Percentiles rank a stretch among this genome's conserved stretches.
phyloP scores from a whole-genome alignment of 768 basidiomycete species.

The Hygrophorus russula region DNA sequence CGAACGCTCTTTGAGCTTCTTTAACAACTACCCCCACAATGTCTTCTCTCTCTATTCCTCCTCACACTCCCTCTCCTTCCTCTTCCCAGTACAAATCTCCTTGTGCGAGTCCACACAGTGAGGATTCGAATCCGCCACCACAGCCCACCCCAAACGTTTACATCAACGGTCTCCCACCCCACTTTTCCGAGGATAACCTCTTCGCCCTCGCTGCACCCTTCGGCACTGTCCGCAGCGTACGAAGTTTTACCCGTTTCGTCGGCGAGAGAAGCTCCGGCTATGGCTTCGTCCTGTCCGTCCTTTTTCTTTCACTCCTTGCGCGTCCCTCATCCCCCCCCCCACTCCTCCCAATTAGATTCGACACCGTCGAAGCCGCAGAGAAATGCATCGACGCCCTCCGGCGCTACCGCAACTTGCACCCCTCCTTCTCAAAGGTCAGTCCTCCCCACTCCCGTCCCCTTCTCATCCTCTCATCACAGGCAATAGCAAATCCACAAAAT shows the following conservation, averaged over 20 bases:
- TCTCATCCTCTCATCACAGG: constrained; percentile 1
- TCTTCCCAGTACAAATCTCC: no score
- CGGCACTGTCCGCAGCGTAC: constrained; percentile 63
- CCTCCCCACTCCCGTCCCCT: constrained; percentile 1
- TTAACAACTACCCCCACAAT: no score
- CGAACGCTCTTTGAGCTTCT: no score
- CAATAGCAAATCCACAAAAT: constrained; percentile 64
- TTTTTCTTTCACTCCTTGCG: not conserved
- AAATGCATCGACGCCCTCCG: constrained; percentile 63
- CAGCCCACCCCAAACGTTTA: constrained; percentile 63
- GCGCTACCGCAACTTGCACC: constrained; percentile 68
- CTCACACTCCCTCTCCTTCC: no score
- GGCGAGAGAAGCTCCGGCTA: constrained; percentile 60
- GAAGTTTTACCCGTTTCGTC: constrained; percentile 77
- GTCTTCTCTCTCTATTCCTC: no score
- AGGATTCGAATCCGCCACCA: no score
- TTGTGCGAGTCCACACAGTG: no score
- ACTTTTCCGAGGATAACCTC: constrained; percentile 73
- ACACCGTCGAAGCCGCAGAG: constrained; percentile 54
- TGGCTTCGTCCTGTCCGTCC: constrained; percentile 67
- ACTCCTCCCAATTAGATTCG: constrained; percentile 37
- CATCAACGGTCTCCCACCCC: constrained; percentile 78
- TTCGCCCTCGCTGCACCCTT: constrained; percentile 63
- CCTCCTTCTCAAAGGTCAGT: constrained; percentile 74
- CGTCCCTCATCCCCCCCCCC: not conserved